Conservation (phyloP, 805 yeast species). For the Candida arabinofermentans region DNA sequence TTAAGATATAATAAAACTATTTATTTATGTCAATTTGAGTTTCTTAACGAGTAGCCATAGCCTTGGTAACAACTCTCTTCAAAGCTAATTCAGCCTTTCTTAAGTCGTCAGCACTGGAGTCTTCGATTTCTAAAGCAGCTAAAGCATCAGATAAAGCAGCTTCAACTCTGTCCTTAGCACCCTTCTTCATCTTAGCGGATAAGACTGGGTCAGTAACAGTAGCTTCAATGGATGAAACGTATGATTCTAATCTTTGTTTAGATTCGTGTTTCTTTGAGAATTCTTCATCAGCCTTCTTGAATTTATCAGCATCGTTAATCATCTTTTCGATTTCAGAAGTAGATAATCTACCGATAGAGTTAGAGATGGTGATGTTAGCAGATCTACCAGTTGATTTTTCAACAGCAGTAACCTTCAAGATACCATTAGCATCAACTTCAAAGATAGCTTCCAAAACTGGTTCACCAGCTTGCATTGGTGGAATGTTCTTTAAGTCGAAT, state of each 20-base stretch:
- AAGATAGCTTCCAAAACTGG: conserved; percentile 99
- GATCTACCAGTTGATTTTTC: conserved; percentile 99
- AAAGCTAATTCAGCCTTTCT: conserved; percentile 99
- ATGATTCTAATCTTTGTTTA: conserved; percentile 98
- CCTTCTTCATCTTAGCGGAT: conserved; percentile 95
- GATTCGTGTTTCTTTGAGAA: conserved; percentile 99
- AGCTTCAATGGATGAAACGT: conserved; percentile 92
- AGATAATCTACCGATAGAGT: conserved; percentile 98
- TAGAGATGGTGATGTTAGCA: conserved; percentile 97
- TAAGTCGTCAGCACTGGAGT: conserved; percentile 92
- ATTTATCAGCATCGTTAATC: conserved; percentile 98
- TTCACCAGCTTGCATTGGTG: conserved; percentile 98
- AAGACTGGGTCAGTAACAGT: conserved; percentile 98
- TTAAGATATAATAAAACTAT: conserved; percentile 6
- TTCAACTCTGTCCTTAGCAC: conserved; percentile 96
- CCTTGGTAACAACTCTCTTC: conserved; percentile 99
- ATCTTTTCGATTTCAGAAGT: conserved; percentile 96
- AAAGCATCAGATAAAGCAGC: conserved; percentile 96
- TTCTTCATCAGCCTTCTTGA: conserved; percentile 97
- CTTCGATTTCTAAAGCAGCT: conserved; percentile 96
- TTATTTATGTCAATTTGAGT: conserved; percentile 6
- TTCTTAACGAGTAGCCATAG: conserved; percentile 93
- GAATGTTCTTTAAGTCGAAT: conserved; percentile 96
- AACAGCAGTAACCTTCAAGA: conserved; percentile 97
- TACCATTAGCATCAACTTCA: conserved; percentile 99